phyloP scores from a whole-genome alignment of 805 yeast species.

The Yarrowia osloensis region DNA sequence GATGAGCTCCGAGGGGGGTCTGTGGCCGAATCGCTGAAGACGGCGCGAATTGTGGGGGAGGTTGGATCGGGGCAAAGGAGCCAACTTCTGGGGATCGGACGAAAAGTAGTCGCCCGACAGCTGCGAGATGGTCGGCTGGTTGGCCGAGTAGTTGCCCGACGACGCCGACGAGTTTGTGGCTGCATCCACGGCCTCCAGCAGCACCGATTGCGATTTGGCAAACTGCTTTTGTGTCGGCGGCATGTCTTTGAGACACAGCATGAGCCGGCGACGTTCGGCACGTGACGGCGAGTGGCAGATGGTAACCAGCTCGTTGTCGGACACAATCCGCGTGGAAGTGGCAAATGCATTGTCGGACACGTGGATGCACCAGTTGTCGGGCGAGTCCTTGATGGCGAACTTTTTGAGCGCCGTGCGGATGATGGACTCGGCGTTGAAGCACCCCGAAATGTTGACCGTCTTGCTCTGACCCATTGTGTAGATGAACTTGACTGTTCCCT shows the following conservation, averaged over 20 bases:
- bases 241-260: constrained; percentile 65
- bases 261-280: constrained; percentile 66
- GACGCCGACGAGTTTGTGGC: background rate
- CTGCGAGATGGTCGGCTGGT: constrained; percentile 17
- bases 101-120: constrained; percentile 29
- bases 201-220: constrained; percentile 38
- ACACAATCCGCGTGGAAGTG: constrained; percentile 51
- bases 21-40: constrained; percentile 54
- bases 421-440: constrained; percentile 77
- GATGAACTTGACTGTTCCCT: constrained; percentile 61
- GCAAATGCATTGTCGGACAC: constrained; percentile 61
- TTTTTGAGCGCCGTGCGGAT: constrained; percentile 66
- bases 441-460: constrained; percentile 70
- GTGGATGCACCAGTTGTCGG: constrained; percentile 47
- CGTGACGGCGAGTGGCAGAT: constrained; percentile 77
- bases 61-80: constrained; percentile 13
- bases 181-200: constrained; percentile 32
- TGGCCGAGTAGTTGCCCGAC: background rate
- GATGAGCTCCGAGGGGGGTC: constrained; percentile 92
- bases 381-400: constrained; percentile 42
- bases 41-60: constrained; percentile 16
- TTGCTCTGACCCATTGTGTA: constrained; percentile 72
- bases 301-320: constrained; percentile 78
- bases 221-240: constrained; percentile 51
- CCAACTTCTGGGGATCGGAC: background rate